Evolutionary conservation across 805 yeast species (phyloP), one percentile per base, ranked within the genome.

Genomic region (Kodamaea hsintzibuensis): DNA sequence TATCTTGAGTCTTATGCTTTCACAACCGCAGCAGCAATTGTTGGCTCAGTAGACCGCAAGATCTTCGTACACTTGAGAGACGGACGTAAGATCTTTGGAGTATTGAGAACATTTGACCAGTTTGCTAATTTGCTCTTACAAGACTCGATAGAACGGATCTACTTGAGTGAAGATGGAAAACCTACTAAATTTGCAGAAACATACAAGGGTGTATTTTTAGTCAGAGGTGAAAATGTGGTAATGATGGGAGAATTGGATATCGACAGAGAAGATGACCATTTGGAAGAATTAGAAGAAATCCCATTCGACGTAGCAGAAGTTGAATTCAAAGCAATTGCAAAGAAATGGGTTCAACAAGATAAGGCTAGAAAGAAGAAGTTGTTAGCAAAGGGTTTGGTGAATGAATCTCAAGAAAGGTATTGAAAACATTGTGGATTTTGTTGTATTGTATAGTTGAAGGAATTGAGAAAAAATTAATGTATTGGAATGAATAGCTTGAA

Each of bases 141-240:
- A 71, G 96, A 92, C 67, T 85, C 97, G 14, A 76, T 85, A 47
- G 98, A 95, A 69, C 82, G 97, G 69, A 83, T 91, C 62, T 89
- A 89, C 66, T 76, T 87, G 59, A 70, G 68, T 18, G 59, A 60
- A 38, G 64, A 64, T 22, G 54, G 47, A 25, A 33, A 39, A 14
- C 69, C 69, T 2, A 75, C 73, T 42, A 65, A 80, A 57, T 93
- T 85, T 66, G 96, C 89, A 7, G 97, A 93, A 68, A 76, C 74
- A n/a, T 78, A 78, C 49, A 81, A 88, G 51, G 97, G 97, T 8
- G 89, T 90, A 49, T 86, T 85, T 66, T 82, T 95, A 74, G 86
- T 95, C 42, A 87, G 99, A 72, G 99, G 99, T 57, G 99, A 95
- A 70, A 93, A 93, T 63, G 95, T 95, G 7, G 95, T 92, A 8